Base-by-base conservation (phyloP, 2,329 filamentous ascomycete genomes). In the Teratosphaeriaceae sp. region DNA sequence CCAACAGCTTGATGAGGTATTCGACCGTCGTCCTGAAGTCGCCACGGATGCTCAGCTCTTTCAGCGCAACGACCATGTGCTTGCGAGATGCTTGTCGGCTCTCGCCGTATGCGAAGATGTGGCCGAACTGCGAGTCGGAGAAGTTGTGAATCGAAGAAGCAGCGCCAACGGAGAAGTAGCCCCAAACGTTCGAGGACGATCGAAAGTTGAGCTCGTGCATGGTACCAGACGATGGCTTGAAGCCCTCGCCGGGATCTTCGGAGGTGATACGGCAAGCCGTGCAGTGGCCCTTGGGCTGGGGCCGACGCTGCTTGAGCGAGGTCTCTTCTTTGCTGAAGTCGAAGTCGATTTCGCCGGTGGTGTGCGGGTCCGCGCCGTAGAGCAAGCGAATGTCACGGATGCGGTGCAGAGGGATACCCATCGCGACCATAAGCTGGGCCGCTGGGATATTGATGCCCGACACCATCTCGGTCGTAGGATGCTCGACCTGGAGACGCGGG, bases 201-300 rank as follows among this genome's bases (percentile, higher is more conserved):
- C 92, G 81, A 80, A 98, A 98, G 76, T 98, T 98, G 62, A 98
- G 75, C 63, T 98, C 92, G 73, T 97, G 92, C 80, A 98, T 94
- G 41, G 90, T 94, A 80, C 92, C 92, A 61, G 90, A 94, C 35
- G 92, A 98, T 45, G 92, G 92, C 79, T 98, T 98, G 81, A 98
- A 98, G 41, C 92, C 92, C 75, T 98, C 92, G 60, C 94, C 92
- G 8, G 92, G 92, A 65, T 98, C 92, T 68, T 98, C 92, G 0
- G 92, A 98, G 20, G 92, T 98, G 70, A 98, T 98, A 79, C 92
- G 88, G 72, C 92, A 98, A 49, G 92, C 92, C 20, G 94, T 98
- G 57, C 87, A 94, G 74, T 98, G 92, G 33, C 92, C 92, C 74
- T 94, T 96, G 59, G 92, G 88, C 49, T 83, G 85, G 16, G 92